phyloP scores from a whole-genome alignment of 2,329 filamentous ascomycete genomes.

The Diplodia seriata region DNA sequence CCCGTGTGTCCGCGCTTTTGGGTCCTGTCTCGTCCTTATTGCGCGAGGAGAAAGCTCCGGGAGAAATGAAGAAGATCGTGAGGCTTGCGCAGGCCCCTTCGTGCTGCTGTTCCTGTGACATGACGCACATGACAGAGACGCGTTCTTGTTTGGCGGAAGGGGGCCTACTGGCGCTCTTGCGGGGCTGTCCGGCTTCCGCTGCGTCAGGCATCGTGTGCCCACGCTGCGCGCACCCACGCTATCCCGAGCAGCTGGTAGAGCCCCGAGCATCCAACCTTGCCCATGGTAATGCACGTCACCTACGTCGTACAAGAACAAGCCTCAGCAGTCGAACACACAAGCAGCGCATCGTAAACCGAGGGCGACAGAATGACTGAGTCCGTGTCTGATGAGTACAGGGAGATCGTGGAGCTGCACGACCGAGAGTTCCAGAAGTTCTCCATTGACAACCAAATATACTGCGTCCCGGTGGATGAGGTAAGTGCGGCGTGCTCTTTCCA shows the following conservation, averaged over 20 bases:
- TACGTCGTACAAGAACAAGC: conserved; percentile 32
- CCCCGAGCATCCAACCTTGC: conserved; percentile 27
- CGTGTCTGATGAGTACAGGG: conserved; percentile 30
- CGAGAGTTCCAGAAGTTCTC: conserved; percentile 49
- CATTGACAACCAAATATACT: conserved; percentile 48
- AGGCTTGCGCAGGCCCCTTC: conserved; percentile 15
- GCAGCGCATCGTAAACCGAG: conserved; percentile 4
- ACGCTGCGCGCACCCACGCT: conserved; percentile 30
- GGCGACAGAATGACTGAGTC: conserved; percentile 33
- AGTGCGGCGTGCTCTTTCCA: conserved; percentile 31
- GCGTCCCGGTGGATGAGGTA: conserved; percentile 48
- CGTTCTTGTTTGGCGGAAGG: conserved; percentile 29
- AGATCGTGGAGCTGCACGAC: conserved; percentile 45
- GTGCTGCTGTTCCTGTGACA: conserved; percentile 25
- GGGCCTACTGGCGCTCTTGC: conserved; percentile 32
- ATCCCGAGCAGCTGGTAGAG: conserved; percentile 32
- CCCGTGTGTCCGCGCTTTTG: conserved; percentile 24
- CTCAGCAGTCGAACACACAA: conserved; percentile 6
- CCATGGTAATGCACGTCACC: conserved; percentile 30
- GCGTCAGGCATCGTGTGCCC: conserved; percentile 33
- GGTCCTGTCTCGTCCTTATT: conserved; percentile 19
- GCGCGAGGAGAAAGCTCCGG: conserved; percentile 25
- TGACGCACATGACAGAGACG: conserved; percentile 26
- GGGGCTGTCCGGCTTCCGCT: conserved; percentile 31
- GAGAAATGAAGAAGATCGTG: conserved; percentile 20